Evolutionary conservation across 2,329 filamentous ascomycete genomes (phyloP).

Genomic region (Ceratocystis huliohia): DNA sequence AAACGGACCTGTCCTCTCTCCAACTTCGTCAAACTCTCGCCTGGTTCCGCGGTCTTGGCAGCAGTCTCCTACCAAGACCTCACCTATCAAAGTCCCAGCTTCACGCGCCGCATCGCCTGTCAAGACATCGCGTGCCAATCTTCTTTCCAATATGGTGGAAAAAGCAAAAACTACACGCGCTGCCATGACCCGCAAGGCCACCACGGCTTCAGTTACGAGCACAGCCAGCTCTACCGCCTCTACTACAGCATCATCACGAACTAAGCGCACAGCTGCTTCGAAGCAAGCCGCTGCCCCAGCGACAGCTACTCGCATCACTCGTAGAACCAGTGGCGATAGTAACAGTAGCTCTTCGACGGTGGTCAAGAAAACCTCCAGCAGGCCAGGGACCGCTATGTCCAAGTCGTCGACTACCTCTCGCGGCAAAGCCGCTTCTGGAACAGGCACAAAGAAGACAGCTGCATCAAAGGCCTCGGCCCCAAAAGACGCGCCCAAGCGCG

Average conservation of each 20-base stretch:
- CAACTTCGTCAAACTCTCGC: conserved; percentile 69
- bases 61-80: conserved; percentile 23
- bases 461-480: conserved; percentile 38
- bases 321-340: conserved; percentile 49
- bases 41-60: conserved; percentile 35
- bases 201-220: conserved; percentile 34
- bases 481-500: conserved; percentile 40
- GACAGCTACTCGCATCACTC: conserved; percentile 36
- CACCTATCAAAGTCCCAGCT: conserved; percentile 35
- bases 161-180: conserved; percentile 45
- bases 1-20: conserved; percentile 58
- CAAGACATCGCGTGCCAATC: conserved; percentile 34
- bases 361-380: conserved; percentile 39
- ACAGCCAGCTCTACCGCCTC: conserved; percentile 33
- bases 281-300: conserved; percentile 34
- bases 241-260: conserved; percentile 26
- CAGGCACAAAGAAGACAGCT: conserved; percentile 38
- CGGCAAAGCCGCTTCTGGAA: conserved; percentile 37
- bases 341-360: conserved; percentile 53
- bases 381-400: conserved; percentile 27
- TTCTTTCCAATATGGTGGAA: conserved; percentile 46
- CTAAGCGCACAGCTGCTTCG: conserved; percentile 25
- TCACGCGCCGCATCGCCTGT: conserved; percentile 46
- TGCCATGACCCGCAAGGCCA: conserved; percentile 36
- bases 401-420: conserved; percentile 27